Evolutionary conservation across 2,329 filamentous ascomycete genomes (phyloP), one percentile per base, ranked within the genome.

Genomic region (Ceratocystis ficicola): DNA sequence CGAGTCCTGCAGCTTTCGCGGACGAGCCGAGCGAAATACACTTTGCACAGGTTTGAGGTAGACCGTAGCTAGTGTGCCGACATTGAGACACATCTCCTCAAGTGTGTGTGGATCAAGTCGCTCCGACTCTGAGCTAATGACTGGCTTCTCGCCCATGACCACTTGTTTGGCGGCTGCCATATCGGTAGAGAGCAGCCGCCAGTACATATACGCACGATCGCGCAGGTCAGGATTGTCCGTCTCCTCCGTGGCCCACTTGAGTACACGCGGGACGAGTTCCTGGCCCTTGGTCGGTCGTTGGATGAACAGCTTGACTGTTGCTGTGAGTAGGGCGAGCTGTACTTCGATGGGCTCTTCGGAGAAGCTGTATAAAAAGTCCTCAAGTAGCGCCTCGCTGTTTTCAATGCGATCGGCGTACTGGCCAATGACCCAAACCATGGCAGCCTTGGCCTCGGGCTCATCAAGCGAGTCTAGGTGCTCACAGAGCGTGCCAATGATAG

Each of bases 371-470:
- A 99, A 75, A 74, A 97, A 99, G 74, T 99, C 94, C 71, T 99
- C 93, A 7, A 99, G 82, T 1, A 99, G 81, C 0, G 88, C 89
- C 71, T 97, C 94, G 17, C 90, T 94, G 75, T 99, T 97, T 74
- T 99, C 94, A 71, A 99, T 99, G 57, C 94, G 87, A 73, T 95
- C 91, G 8, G 94, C 94, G 72, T 99, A 99, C 74, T 99, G 90
- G 1, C 94, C 94, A 73, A 99, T 99, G 44, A 99, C 94, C 94
- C 94, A 99, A 57, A 99, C 94, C 86, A 99, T 96, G 67, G 94
- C 94, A 1, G 94, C 92, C 75, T 99, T 99, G 59, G 94, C 94
- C 76, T 99, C 94, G 1, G 94, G 93, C 74, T 99, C 94, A 74
- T 99, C 94, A 62, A 99, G 79, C 3, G 92, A 95, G 76, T 99